Percentiles rank a stretch among this genome's conserved stretches.
Conservation (phyloP, 2,329 filamentous ascomycete species). For the Annulohypoxylon truncatum region DNA sequence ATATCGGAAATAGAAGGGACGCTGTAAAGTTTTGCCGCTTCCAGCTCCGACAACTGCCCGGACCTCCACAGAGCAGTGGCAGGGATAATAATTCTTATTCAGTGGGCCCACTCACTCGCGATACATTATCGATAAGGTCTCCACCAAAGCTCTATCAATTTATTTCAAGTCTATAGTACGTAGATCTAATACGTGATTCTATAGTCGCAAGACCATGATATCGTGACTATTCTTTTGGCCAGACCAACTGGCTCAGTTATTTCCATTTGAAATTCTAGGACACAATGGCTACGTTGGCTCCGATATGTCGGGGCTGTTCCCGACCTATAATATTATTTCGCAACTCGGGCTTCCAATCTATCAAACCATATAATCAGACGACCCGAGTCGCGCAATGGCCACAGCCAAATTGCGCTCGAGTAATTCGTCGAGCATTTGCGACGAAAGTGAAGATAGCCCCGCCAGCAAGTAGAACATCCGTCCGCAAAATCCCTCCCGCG, state of each 20-base stretch:
- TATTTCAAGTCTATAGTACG: not conserved
- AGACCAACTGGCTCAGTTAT: slow-evolving; percentile 5
- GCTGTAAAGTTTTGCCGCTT: slow-evolving; percentile 37
- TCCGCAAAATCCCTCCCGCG: not conserved
- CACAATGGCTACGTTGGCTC: slow-evolving; percentile 41
- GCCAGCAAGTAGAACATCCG: not conserved
- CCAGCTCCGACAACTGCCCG: slow-evolving; percentile 2
- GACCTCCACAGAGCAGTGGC: not conserved
- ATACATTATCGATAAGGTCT: slow-evolving; percentile 25
- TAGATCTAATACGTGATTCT: not conserved
- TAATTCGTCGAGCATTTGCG: slow-evolving; percentile 27
- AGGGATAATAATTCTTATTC: not conserved
- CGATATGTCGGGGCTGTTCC: slow-evolving; percentile 47
- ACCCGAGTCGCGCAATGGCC: slow-evolving; percentile 16
- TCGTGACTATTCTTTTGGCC: not conserved
- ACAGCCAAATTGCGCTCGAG: slow-evolving; percentile 15
- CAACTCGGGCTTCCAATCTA: slow-evolving; percentile 41
- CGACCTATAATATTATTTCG: slow-evolving; percentile 46
- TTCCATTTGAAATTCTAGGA: not conserved
- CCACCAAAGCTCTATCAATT: slow-evolving; percentile 6
- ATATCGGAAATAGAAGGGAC: slow-evolving; percentile 33
- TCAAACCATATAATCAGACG: slow-evolving; percentile 20
- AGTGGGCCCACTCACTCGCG: not conserved
- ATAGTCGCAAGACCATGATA: not conserved
- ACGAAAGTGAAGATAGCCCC: too few species aligned